Conservation (phyloP, 495 filamentous ascomycete genomes). For the Hyaloscypha hepaticicola region DNA sequence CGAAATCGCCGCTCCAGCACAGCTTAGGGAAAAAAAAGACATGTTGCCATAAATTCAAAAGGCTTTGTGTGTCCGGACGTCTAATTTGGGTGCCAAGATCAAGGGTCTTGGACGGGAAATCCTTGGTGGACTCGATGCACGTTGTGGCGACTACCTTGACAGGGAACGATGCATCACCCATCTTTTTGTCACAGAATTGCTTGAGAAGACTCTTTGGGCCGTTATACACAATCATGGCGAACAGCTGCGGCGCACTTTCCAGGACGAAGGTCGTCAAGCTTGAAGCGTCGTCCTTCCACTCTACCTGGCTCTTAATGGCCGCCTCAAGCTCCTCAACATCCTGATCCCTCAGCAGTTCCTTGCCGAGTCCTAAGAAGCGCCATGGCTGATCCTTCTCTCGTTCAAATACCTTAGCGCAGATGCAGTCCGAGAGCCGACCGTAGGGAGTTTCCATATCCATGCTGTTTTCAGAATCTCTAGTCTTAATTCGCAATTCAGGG, state of each 20-base stretch:
- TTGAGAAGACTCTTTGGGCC: neutral
- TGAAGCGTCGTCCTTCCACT: conserved; percentile 6
- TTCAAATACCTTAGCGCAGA: neutral
- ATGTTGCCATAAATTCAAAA: neutral
- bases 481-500: neutral
- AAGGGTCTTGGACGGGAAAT: neutral
- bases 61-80: neutral
- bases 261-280: conserved; percentile 7
- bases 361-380: neutral
- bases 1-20: neutral
- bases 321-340: conserved; percentile 6
- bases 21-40: conserved; percentile 4
- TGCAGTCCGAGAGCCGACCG: neutral
- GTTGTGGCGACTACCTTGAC: neutral
- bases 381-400: neutral
- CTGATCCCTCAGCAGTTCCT: neutral
- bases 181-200: conserved; percentile 6
- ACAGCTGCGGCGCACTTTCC: neutral
- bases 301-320: conserved; percentile 5
- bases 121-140: conserved; percentile 11
- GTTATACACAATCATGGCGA: conserved; percentile 5
- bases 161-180: conserved; percentile 8
- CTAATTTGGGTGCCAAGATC: conserved; percentile 1
- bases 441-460: neutral
- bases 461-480: neutral